Evolutionary conservation across 495 filamentous ascomycete genomes (phyloP).

Genomic region (Aspergillus sclerotiicarbonarius): DNA sequence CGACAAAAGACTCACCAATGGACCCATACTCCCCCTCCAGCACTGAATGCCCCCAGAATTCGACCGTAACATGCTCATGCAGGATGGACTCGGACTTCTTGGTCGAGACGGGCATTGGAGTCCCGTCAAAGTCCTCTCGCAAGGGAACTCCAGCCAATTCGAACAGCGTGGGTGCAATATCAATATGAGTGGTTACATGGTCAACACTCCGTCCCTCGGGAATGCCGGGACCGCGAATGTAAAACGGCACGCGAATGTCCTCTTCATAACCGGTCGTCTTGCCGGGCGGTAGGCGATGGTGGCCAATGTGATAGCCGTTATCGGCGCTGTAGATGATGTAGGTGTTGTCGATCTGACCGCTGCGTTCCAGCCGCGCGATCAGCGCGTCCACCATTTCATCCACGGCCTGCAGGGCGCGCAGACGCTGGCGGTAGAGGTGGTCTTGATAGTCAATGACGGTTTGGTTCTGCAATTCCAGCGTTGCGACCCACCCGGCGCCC

Average conservation of each 20-base stretch:
- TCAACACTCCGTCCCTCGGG: conserved; percentile 41
- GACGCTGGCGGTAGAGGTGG: conserved; percentile 62
- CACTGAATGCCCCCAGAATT: conserved; percentile 59
- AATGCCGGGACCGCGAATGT: conserved; percentile 59
- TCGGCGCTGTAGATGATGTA: conserved; percentile 72
- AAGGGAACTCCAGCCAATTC: conserved; percentile 34
- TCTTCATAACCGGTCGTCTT: conserved; percentile 73
- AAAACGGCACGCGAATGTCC: conserved; percentile 69
- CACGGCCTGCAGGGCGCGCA: conserved; percentile 63
- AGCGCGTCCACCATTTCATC: conserved; percentile 67
- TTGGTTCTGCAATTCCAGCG: conserved; percentile 51
- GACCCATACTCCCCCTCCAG: conserved; percentile 45
- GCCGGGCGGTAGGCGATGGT: conserved; percentile 68
- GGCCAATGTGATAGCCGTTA: conserved; percentile 74
- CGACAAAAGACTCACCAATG: conserved; percentile 24
- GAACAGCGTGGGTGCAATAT: conserved; percentile 60
- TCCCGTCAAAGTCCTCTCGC: conserved; percentile 49
- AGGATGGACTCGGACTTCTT: conserved; percentile 31
- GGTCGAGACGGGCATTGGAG: conserved; percentile 30
- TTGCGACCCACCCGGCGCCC: conserved; percentile 61
- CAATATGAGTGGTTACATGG: conserved; percentile 56
- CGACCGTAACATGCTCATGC: conserved; percentile 65
- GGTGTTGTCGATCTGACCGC: conserved; percentile 61
- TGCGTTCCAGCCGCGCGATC: conserved; percentile 49
- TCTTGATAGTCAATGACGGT: conserved; percentile 64